A percentile compares a stretch with the other conserved stretches of the same genome.
These are phyloP conservation scores for Exserohilum rostratum DNA, from an alignment of 2,329 filamentous ascomycete genomes.

Conservation along the genomic window DNA sequence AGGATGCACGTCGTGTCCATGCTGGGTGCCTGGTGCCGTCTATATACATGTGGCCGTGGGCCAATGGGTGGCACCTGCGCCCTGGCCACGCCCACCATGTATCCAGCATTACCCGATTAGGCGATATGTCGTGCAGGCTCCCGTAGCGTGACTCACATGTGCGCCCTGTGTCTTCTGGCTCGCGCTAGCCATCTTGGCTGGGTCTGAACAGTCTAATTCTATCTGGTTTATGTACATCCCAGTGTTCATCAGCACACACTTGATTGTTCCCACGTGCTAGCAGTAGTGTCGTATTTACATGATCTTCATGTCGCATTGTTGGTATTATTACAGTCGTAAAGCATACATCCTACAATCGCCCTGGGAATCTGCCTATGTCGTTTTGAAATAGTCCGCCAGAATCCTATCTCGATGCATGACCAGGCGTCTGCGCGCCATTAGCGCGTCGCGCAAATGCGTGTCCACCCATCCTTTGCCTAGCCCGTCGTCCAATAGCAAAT, in stretches of 20 bases:
- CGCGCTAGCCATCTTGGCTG: constrained; percentile 10
- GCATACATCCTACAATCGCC: background rate
- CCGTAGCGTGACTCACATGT: constrained; percentile 39
- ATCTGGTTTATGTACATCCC: too few relatives aligned
- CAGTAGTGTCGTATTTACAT: background rate
- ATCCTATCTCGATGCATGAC: constrained; percentile 69
- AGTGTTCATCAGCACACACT: too few relatives aligned
- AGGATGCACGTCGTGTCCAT: background rate
- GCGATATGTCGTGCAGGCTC: constrained; percentile 36
- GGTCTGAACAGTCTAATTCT: too few relatives aligned
- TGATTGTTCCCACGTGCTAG: background rate
- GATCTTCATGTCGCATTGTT: background rate
- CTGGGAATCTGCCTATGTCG: background rate
- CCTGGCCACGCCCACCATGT: constrained; percentile 23
- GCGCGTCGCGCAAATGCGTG: constrained; percentile 61
- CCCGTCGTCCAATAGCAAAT: constrained; percentile 72
- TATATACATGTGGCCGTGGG: constrained; percentile 23
- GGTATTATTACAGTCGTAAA: background rate
- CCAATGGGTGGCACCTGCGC: constrained; percentile 21
- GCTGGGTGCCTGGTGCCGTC: constrained; percentile 20
- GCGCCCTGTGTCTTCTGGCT: constrained; percentile 14
- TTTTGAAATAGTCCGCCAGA: constrained; percentile 56
- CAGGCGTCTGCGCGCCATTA: constrained; percentile 66
- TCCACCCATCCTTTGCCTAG: constrained; percentile 67
- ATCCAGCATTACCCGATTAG: constrained; percentile 24